These are phyloP conservation scores for Boletus albobrunnescens DNA, from an alignment of 1,284 basidiomycete species.

Conservation along the genomic window DNA sequence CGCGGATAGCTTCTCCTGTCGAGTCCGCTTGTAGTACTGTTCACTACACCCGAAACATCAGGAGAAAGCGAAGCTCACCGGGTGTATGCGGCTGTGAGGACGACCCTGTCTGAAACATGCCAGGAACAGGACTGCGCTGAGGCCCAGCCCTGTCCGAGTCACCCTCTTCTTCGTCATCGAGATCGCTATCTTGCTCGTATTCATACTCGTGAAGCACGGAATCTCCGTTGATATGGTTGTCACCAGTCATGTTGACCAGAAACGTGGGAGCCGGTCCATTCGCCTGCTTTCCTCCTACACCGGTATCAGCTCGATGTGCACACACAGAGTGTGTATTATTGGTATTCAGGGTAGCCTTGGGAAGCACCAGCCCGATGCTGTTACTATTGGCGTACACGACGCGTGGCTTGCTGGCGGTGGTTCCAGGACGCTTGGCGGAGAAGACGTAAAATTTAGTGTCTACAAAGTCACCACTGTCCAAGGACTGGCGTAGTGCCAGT, in stretches of 20 bases:
- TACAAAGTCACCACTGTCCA: slow-evolving; percentile 27
- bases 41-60: neutral
- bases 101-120: neutral
- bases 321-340: neutral
- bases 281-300: slow-evolving; percentile 8
- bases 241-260: slow-evolving; percentile 24
- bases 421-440: slow-evolving; percentile 15
- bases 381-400: slow-evolving; percentile 23
- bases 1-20: neutral
- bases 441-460: slow-evolving; percentile 32
- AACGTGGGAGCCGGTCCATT: slow-evolving; percentile 13
- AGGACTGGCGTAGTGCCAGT: slow-evolving; percentile 22
- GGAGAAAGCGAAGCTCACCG: slow-evolving; percentile 6
- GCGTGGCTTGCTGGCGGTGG: slow-evolving; percentile 20
- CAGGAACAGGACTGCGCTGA: neutral
- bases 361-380: slow-evolving; percentile 16
- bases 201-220: slow-evolving; percentile 29
- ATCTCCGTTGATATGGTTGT: slow-evolving; percentile 17
- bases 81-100: slow-evolving; percentile 4
- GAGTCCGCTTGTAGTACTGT: neutral
- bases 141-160: neutral
- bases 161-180: slow-evolving; percentile 18
- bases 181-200: slow-evolving; percentile 31
- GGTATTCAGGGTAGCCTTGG: slow-evolving; percentile 15
- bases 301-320: neutral